Base-by-base conservation (phyloP, 2,329 filamentous ascomycete species). In the Penicillium sp. region DNA sequence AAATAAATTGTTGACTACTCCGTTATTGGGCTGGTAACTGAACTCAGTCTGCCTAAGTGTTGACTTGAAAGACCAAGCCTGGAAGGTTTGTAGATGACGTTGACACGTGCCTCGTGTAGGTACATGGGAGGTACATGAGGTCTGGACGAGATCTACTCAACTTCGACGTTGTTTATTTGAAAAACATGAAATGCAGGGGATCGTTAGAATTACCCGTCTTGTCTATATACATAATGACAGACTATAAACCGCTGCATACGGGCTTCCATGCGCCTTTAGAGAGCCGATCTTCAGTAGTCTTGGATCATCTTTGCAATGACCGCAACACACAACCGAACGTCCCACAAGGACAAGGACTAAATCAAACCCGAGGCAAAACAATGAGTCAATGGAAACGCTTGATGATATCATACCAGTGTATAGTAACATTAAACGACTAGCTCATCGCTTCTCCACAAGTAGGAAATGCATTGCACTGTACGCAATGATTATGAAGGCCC, bases 391-490 rank as follows among this genome's bases (percentile, higher is more conserved):
- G 8, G 13, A 19, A 48, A 35, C 19, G 31, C 19, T 39, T 17
- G 8, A 35, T 35, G 32, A 10, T 42, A 32, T 29, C 13, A 35
- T 13, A 28, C 34, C 28, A 15, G 15, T 41, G 21, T 33, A 24
- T 2, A 46, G 32, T 10, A 45, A 39, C 41, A 45, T 8, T 19
- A 24, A 42, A 29, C n/a, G 13, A 35, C 28, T 12, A 10, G 49
- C 52, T 66, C 77, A 91, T 64, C 87, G 78, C 77, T 83, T 91
- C 78, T 98, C 93, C 21, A 98, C 82, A 42, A 98, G 80, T 62
- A 98, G 71, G 53, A 97, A 72, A 73, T 98, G 93, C 88, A 98
- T 95, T 15, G 91, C 90, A 28, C 73, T 75, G 67, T 97, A 98
- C 6, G 93, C 91, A 57, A 97, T 75, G 39, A 96, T 72, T 43